Evolutionary conservation across 2,329 filamentous ascomycete genomes (phyloP).

Genomic region (Byssoonygena ceratinophila): DNA sequence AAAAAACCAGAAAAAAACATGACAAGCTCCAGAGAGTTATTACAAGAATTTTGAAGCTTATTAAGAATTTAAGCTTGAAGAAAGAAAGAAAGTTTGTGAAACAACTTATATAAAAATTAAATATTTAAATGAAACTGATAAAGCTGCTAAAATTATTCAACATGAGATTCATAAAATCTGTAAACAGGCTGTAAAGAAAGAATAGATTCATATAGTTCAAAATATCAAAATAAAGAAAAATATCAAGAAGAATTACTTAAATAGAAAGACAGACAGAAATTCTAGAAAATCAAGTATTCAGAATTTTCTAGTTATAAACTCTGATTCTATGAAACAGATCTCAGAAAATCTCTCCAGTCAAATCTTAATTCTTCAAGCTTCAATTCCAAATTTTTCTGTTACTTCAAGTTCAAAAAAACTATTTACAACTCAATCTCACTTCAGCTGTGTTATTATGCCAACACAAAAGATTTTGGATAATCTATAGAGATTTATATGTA

Average conservation of each 20-base stretch:
- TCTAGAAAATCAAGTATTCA: background rate
- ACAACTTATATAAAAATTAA: background rate
- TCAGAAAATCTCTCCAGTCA: background rate
- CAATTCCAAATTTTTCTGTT: background rate
- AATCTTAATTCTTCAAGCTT: background rate
- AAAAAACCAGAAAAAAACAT: background rate
- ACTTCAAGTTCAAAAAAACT: background rate
- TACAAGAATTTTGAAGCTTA: background rate
- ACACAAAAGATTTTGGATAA: background rate
- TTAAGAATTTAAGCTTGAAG: background rate
- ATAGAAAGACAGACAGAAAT: background rate
- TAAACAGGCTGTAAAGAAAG: background rate
- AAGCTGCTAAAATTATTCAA: background rate
- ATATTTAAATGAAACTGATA: background rate
- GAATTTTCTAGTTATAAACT: background rate
- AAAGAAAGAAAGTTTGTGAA: background rate
- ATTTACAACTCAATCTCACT: background rate
- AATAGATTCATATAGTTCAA: background rate
- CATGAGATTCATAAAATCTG: background rate
- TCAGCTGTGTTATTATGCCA: background rate
- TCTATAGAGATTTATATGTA: constrained; percentile 6
- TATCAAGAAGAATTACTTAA: background rate
- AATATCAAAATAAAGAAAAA: background rate
- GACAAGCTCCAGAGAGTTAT: constrained; percentile 8
- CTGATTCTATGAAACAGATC: background rate